A percentile compares a stretch with the other conserved stretches of the same genome.
phyloP scores from a whole-genome alignment of 1,139 yeast species.

The Candida sanyaensis region DNA sequence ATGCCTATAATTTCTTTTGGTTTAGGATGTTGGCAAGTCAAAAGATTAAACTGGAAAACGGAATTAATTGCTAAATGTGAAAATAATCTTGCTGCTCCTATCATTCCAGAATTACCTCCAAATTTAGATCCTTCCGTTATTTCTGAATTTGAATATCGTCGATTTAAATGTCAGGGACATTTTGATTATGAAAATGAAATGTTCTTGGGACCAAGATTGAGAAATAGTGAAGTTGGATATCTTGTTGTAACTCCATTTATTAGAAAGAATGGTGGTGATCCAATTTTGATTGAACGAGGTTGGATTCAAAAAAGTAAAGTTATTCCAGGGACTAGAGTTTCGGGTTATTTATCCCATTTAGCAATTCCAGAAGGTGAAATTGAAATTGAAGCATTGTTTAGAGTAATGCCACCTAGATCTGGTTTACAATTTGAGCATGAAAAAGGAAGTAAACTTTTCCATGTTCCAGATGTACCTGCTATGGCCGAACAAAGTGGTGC shows the following conservation, averaged over 20 bases:
- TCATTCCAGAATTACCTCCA: constrained; percentile 67
- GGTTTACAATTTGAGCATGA: constrained; percentile 78
- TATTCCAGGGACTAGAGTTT: constrained; percentile 57
- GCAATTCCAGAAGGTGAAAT: constrained; percentile 77
- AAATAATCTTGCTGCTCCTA: constrained; percentile 71
- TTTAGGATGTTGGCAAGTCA: constrained; percentile 92
- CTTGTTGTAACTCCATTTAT: constrained; percentile 79
- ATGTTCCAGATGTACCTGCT: constrained; percentile 75
- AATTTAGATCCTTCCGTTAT: constrained; percentile 54
- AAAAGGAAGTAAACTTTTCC: constrained; percentile 57
- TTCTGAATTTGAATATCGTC: constrained; percentile 77
- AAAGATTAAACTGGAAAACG: constrained; percentile 87
- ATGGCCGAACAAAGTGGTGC: constrained; percentile 74
- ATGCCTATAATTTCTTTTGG: constrained; percentile 90
- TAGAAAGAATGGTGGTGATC: constrained; percentile 70
- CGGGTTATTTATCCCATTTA: constrained; percentile 55
- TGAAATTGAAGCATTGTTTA: constrained; percentile 69
- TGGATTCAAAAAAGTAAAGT: constrained; percentile 82
- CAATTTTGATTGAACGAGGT: constrained; percentile 83
- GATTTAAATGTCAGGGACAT: constrained; percentile 70
- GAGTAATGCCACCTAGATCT: constrained; percentile 72
- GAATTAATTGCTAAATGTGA: constrained; percentile 80
- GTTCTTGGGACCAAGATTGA: constrained; percentile 87
- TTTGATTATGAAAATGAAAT: constrained; percentile 86
- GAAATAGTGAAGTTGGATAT: constrained; percentile 78